Base-by-base conservation (phyloP, 345 rosid genomes). In the Populus alba region DNA sequence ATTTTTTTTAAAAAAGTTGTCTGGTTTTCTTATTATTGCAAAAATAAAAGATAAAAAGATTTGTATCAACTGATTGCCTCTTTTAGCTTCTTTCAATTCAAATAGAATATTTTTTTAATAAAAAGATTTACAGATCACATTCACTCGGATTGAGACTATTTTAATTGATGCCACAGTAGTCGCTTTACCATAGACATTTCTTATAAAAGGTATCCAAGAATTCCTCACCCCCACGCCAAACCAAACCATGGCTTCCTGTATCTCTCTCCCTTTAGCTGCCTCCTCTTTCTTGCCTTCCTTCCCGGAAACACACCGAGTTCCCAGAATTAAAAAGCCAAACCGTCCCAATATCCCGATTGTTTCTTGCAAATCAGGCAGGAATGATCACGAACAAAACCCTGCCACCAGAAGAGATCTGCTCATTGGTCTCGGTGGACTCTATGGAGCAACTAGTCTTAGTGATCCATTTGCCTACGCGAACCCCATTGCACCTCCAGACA, bases 381-480 rank as follows among this genome's bases (percentile, higher is more conserved):
- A 63, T 53, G 70, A 72, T 38, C 53, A 69, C 66, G 73, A 77
- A 22, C 62, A 72, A 57, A 75, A 81, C 74, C 84, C 73, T 11
- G 37, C 22, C 7, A 39, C 77, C 22, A 83, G 92, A 81, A 87
- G 95, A 68, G 87, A 91, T 33, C 75, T 88, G 38, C 90, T 88
- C 27, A 23, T 90, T n/a, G 88, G 90, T 23, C 78, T 89, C 1
- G 90, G 92, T 10, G 94, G 91, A 23, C 78, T 91, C 1, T 88
- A 81, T 33, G 27, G 27, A 27, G 27, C 27, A 27, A 27, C 86
- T 11, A 77, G 80, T 37, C 63, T 86, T 8, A 61, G 62, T 11
- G 79, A 82, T 2, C 83, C 83, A 8, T 65, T 78, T 3, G 90
- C 89, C 23, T 53, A 81, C 0, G 88, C 88, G 0, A 78, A 80